Conservation (phyloP, 805 yeast species). For the Yarrowia alimentaria region DNA sequence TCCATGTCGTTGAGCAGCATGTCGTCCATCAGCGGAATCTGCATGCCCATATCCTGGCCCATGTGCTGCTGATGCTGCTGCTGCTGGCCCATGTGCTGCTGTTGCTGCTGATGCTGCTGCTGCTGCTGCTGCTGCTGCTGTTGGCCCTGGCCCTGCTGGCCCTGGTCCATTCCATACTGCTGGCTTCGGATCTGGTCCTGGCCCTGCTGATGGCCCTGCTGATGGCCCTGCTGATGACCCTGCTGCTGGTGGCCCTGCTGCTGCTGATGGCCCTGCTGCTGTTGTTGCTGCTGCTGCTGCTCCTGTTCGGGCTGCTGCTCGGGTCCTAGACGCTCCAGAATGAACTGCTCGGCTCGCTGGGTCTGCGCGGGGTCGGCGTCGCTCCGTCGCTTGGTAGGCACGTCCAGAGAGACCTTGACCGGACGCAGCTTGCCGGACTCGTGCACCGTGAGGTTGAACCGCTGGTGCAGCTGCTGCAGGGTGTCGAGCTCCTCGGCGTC, state of each 20-base stretch:
- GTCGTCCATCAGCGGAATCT: slow-evolving; percentile 22
- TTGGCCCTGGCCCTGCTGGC: no score
- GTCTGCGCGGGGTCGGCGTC: slow-evolving; percentile 11
- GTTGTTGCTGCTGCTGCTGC: slow-evolving; percentile 4
- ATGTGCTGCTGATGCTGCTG: slow-evolving; percentile 20
- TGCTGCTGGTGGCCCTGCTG: neutral
- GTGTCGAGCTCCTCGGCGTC: slow-evolving; percentile 17
- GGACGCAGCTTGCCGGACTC: slow-evolving; percentile 21
- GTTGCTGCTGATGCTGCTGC: slow-evolving; percentile 6
- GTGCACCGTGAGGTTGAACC: slow-evolving; percentile 20
- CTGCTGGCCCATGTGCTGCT: slow-evolving; percentile 14
- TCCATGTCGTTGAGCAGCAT: slow-evolving; percentile 24
- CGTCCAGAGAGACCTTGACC: slow-evolving; percentile 6
- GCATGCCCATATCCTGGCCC: slow-evolving; percentile 27
- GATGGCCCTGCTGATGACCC: neutral
- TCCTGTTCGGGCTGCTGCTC: slow-evolving; percentile 14
- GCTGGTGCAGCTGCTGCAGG: slow-evolving; percentile 1
- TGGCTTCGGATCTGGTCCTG: slow-evolving; percentile 10
- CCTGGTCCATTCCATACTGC: slow-evolving; percentile 22
- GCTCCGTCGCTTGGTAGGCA: slow-evolving; percentile 16
- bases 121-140: slow-evolving; percentile 1
- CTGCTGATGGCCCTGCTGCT: neutral
- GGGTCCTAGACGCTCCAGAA: slow-evolving; percentile 22
- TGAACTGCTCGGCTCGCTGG: slow-evolving; percentile 23
- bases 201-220: slow-evolving; percentile 1